phyloP scores from a whole-genome alignment of 164 flowering plant genomes.

The Cinnamomum chago region DNA sequence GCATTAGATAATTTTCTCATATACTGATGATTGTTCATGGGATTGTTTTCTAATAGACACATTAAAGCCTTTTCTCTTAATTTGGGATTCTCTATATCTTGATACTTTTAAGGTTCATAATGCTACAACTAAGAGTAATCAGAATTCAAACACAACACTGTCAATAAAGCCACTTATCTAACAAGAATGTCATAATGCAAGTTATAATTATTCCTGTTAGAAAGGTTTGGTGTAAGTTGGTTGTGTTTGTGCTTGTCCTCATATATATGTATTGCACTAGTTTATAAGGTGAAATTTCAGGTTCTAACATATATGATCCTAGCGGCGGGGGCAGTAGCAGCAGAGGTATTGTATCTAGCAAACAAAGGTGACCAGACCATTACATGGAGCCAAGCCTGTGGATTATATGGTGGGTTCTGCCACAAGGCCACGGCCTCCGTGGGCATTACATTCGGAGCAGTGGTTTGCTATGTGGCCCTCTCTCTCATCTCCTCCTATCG shows the following conservation, averaged over 20 bases:
- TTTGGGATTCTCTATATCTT: too few species aligned
- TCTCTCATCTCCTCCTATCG: slow-evolving; percentile 81
- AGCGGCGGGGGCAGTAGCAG: slow-evolving; percentile 68
- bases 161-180: background rate
- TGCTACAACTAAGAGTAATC: background rate
- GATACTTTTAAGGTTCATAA: too few species aligned
- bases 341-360: slow-evolving; percentile 66
- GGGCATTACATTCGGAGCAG: slow-evolving; percentile 48
- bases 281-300: slow-evolving; percentile 24
- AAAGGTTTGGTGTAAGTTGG: background rate
- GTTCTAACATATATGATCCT: slow-evolving; percentile 61
- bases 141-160: background rate
- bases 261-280: background rate
- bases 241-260: background rate
- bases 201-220: background rate
- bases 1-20: too few species aligned
- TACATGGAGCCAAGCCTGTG: slow-evolving; percentile 67
- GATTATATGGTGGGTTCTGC: slow-evolving; percentile 54
- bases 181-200: background rate
- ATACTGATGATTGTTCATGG: too few species aligned
- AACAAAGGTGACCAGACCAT: slow-evolving; percentile 58
- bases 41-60: too few species aligned
- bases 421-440: slow-evolving; percentile 53
- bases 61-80: too few species aligned
- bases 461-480: slow-evolving; percentile 49